Evolutionary conservation across 2,329 filamentous ascomycete genomes (phyloP).

Genomic region (Aspergillus japonicus): DNA sequence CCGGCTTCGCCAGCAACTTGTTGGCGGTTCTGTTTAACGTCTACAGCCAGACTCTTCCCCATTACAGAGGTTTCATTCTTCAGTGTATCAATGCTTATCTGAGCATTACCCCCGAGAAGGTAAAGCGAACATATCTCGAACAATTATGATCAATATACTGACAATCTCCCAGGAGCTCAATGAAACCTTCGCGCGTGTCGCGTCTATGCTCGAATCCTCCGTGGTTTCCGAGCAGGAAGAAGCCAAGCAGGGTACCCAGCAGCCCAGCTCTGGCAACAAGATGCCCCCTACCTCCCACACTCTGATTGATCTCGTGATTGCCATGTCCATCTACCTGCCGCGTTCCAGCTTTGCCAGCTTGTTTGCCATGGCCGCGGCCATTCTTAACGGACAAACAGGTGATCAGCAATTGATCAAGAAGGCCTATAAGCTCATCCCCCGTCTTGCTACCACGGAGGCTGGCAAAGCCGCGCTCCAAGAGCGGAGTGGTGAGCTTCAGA

Average conservation of each 20-base stretch:
- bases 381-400: slow-evolving; percentile 65
- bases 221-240: slow-evolving; percentile 65
- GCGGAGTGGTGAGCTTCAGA: slow-evolving; percentile 74
- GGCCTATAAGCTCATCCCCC: slow-evolving; percentile 95
- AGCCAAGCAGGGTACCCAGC: slow-evolving; percentile 61
- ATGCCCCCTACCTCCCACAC: slow-evolving; percentile 94
- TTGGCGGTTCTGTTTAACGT: slow-evolving; percentile 98
- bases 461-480: slow-evolving; percentile 75
- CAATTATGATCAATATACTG: background rate
- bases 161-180: slow-evolving; percentile 62
- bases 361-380: slow-evolving; percentile 80
- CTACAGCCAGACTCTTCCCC: slow-evolving; percentile 92
- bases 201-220: slow-evolving; percentile 74
- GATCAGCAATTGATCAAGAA: slow-evolving; percentile 98
- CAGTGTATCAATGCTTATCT: slow-evolving; percentile 94
- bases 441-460: slow-evolving; percentile 75
- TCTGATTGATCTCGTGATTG: slow-evolving; percentile 93
- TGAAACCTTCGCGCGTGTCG: slow-evolving; percentile 85
- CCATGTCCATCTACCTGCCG: slow-evolving; percentile 90
- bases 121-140: slow-evolving; percentile 21
- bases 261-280: slow-evolving; percentile 64
- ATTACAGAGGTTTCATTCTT: slow-evolving; percentile 85
- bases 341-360: slow-evolving; percentile 79
- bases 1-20: slow-evolving; percentile 78
- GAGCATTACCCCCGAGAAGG: slow-evolving; percentile 73